phyloP scores from a whole-genome alignment of 768 basidiomycete genomes.

The Naematelia aurantialba region DNA sequence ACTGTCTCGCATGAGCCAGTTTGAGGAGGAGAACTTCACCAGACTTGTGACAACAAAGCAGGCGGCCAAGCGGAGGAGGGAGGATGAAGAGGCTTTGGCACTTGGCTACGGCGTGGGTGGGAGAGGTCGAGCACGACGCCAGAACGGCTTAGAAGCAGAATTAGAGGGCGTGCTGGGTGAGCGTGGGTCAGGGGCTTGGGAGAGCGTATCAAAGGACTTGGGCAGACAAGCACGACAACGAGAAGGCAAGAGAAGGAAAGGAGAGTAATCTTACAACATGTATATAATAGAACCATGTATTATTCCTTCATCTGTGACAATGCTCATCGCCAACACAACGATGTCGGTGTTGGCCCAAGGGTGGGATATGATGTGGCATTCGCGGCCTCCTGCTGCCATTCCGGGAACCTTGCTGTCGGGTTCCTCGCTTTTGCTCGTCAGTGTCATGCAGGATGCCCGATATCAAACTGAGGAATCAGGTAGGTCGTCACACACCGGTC shows the following conservation, averaged over 20 bases:
- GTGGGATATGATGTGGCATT: too few species aligned
- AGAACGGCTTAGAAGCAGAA: slow-evolving; percentile 50
- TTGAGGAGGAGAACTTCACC: slow-evolving; percentile 92
- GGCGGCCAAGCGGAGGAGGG: slow-evolving; percentile 64
- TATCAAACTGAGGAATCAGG: slow-evolving; percentile 47
- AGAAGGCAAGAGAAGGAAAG: slow-evolving; percentile 7
- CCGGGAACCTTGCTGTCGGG: not conserved
- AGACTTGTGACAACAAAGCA: slow-evolving; percentile 86
- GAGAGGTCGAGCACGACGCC: slow-evolving; percentile 34
- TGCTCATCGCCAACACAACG: not conserved
- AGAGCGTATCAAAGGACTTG: slow-evolving; percentile 34
- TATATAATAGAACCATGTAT: not conserved
- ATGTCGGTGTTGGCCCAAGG: too few species aligned
- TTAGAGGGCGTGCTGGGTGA: slow-evolving; percentile 49
- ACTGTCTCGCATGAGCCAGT: slow-evolving; percentile 73
- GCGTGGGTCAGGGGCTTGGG: slow-evolving; percentile 46
- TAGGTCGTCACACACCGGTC: slow-evolving; percentile 12
- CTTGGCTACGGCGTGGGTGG: slow-evolving; percentile 59
- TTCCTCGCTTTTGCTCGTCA: too few species aligned
- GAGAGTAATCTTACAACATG: not conserved
- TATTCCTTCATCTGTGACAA: not conserved
- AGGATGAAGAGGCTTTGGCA: slow-evolving; percentile 83
- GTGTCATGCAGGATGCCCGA: slow-evolving; percentile 48
- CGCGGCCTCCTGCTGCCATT: too few species aligned
- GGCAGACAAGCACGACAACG: slow-evolving; percentile 24